Conservation (phyloP, 2,329 filamentous ascomycete species). For the Microdochium paspali region DNA sequence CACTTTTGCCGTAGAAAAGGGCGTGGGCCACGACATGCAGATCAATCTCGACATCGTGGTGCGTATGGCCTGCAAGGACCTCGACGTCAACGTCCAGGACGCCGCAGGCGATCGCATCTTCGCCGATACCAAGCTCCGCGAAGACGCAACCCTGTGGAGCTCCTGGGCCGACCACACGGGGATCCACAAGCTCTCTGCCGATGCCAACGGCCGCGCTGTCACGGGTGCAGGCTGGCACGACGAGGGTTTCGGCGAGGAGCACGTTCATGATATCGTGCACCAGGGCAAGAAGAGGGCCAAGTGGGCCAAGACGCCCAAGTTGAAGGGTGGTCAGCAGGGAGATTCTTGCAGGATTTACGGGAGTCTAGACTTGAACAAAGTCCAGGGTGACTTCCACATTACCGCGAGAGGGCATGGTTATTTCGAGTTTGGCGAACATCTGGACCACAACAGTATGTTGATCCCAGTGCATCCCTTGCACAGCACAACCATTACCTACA, state of each 20-base stretch:
- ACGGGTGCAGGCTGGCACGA: slow-evolving; percentile 55
- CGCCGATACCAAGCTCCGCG: slow-evolving; percentile 63
- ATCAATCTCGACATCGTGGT: slow-evolving; percentile 95
- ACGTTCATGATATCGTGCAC: slow-evolving; percentile 84
- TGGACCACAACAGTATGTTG: slow-evolving; percentile 68
- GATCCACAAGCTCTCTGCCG: slow-evolving; percentile 49
- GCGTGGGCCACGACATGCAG: slow-evolving; percentile 76
- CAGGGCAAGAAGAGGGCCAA: slow-evolving; percentile 55
- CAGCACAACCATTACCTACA: slow-evolving; percentile 11
- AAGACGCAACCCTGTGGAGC: slow-evolving; percentile 70
- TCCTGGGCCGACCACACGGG: slow-evolving; percentile 71
- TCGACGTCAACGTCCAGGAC: slow-evolving; percentile 98
- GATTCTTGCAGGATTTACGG: slow-evolving; percentile 88
- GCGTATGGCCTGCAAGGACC: slow-evolving; percentile 73
- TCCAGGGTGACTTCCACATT: slow-evolving; percentile 97
- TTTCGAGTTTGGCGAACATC: slow-evolving; percentile 64
- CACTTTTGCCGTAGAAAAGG: slow-evolving; percentile 89
- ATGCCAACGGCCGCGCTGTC: slow-evolving; percentile 42
- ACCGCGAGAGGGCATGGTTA: slow-evolving; percentile 96
- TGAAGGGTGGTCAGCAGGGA: slow-evolving; percentile 36
- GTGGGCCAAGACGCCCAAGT: slow-evolving; percentile 65
- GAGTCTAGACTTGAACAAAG: slow-evolving; percentile 86
- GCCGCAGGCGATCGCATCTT: slow-evolving; percentile 86
- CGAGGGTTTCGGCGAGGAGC: slow-evolving; percentile 67
- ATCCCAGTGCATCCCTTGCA: slow-evolving; percentile 4